These are phyloP conservation scores for Suhomyces tanzawaensis DNA, from an alignment of 805 yeast genomes.

Conservation along the genomic window DNA sequence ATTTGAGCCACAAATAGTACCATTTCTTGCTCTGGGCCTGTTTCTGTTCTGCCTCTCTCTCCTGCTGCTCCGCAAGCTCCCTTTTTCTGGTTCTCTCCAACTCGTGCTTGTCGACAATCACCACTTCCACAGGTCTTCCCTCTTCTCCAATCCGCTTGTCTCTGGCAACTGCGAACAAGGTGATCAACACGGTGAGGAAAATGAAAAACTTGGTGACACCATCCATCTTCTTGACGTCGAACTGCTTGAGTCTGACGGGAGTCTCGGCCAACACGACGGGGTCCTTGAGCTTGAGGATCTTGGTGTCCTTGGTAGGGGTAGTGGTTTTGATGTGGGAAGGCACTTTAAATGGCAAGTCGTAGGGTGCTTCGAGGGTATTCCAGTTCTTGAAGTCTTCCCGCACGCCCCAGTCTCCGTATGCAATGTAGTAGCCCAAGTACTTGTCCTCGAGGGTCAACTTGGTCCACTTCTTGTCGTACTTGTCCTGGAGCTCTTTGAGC, in stretches of 20 bases:
- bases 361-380: constrained; percentile 46
- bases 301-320: constrained; percentile 23
- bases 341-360: constrained; percentile 56
- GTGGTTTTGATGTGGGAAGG: constrained; percentile 34
- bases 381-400: constrained; percentile 54
- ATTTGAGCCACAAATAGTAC: constrained; percentile 53
- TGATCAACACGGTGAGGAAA: constrained; percentile 46
- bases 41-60: constrained; percentile 11
- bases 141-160: constrained; percentile 52
- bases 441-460: constrained; percentile 48
- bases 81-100: constrained; percentile 20
- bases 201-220: constrained; percentile 55
- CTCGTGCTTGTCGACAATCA: constrained; percentile 38
- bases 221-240: constrained; percentile 52
- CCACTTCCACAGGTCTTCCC: constrained; percentile 38
- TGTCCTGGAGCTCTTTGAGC: constrained; percentile 49
- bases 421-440: constrained; percentile 55
- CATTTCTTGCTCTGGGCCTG: constrained; percentile 31
- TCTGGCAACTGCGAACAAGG: constrained; percentile 51
- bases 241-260: constrained; percentile 42
- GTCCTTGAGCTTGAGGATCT: constrained; percentile 31
- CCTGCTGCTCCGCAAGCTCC: constrained; percentile 14
- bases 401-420: constrained; percentile 72
- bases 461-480: constrained; percentile 56
- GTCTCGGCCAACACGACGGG: constrained; percentile 44